Conservation (phyloP, 1,284 basidiomycete genomes). For the Apiotrichum akiyoshidainum region DNA sequence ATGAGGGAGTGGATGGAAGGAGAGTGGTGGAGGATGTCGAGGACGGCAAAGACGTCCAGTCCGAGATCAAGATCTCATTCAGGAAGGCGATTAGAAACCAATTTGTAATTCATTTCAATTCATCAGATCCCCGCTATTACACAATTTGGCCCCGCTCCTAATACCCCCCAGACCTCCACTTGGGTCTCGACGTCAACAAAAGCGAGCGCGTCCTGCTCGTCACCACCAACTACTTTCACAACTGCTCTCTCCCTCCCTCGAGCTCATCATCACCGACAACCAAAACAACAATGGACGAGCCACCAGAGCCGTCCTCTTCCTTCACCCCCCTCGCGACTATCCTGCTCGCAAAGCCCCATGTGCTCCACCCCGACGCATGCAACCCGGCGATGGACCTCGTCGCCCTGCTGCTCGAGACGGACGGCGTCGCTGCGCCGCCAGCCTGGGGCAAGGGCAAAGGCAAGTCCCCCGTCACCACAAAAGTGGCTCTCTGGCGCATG, state of each 20-base stretch:
- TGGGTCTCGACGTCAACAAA: not conserved
- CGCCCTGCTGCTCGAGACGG: constrained; percentile 24
- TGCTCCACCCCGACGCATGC: constrained; percentile 41
- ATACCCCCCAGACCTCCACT: not conserved
- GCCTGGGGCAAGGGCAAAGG: constrained; percentile 6
- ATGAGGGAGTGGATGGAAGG: not conserved
- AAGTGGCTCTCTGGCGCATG: constrained; percentile 37
- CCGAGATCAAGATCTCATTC: too few relatives aligned
- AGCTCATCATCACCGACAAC: not conserved
- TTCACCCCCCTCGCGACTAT: constrained; percentile 38
- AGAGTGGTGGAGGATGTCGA: not conserved
- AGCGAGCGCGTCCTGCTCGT: too few relatives aligned
- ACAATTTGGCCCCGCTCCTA: not conserved
- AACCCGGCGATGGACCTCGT: constrained; percentile 48
- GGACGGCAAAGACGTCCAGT: not conserved
- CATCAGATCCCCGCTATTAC: too few relatives aligned
- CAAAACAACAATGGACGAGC: constrained; percentile 9
- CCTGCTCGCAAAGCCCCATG: constrained; percentile 20
- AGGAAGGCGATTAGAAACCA: too few relatives aligned
- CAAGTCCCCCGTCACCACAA: constrained; percentile 15
- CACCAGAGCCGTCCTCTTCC: constrained; percentile 13
- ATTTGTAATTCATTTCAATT: too few relatives aligned
- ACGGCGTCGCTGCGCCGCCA: not conserved
- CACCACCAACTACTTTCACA: too few relatives aligned
- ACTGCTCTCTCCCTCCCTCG: too few relatives aligned